Conservation (phyloP, 2,329 filamentous ascomycete genomes). For the Phyllosticta citrichinensis region DNA sequence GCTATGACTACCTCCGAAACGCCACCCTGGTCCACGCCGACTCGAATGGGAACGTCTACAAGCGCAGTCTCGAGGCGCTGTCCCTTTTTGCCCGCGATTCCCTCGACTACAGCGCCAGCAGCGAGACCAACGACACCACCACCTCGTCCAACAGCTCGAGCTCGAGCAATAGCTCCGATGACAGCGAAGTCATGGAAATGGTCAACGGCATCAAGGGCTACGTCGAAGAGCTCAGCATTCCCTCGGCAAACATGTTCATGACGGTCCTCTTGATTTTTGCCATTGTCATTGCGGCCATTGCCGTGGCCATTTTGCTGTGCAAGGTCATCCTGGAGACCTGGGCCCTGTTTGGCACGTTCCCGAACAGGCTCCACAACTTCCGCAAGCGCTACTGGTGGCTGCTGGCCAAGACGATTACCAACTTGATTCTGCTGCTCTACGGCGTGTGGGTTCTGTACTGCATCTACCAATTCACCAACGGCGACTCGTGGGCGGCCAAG, state of each 20-base stretch:
- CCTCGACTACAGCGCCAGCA: slow-evolving; percentile 18
- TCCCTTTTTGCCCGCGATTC: slow-evolving; percentile 27
- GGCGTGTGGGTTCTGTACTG: slow-evolving; percentile 94
- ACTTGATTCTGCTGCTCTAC: slow-evolving; percentile 83
- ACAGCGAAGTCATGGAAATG: slow-evolving; percentile 35
- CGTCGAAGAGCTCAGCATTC: slow-evolving; percentile 74
- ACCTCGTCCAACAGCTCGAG: slow-evolving; percentile 18
- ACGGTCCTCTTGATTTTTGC: slow-evolving; percentile 82
- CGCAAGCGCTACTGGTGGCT: slow-evolving; percentile 94
- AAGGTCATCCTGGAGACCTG: slow-evolving; percentile 88
- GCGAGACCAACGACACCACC: slow-evolving; percentile 31
- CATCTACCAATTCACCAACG: slow-evolving; percentile 86
- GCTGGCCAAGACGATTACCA: slow-evolving; percentile 79
- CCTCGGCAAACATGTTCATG: slow-evolving; percentile 90
- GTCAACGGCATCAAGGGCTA: slow-evolving; percentile 74
- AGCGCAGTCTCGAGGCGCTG: slow-evolving; percentile 39
- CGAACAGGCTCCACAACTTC: slow-evolving; percentile 69
- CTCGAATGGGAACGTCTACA: slow-evolving; percentile 36
- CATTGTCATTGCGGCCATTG: slow-evolving; percentile 73
- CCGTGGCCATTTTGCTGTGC: slow-evolving; percentile 75
- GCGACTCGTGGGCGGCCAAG: slow-evolving; percentile 92
- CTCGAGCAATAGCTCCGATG: slow-evolving; percentile 16
- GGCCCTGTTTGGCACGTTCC: slow-evolving; percentile 83
- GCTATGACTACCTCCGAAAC: slow-evolving; percentile 63
- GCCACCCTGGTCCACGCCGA: slow-evolving; percentile 60